Conservation (phyloP, 2,329 filamentous ascomycete species). For the Verticillium zaregamsianum region DNA sequence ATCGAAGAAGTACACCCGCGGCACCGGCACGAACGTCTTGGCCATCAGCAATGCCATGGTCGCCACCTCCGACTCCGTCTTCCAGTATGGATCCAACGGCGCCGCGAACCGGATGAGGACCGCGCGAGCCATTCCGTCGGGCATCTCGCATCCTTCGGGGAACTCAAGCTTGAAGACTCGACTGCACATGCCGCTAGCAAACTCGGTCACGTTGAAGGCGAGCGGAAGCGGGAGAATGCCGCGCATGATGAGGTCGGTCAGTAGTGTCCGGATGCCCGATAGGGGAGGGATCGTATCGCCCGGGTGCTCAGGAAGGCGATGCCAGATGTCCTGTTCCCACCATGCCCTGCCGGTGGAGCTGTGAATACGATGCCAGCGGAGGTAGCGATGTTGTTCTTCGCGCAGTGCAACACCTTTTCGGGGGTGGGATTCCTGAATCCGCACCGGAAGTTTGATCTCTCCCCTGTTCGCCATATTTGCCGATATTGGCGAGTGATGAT, state of each 20-base stretch:
- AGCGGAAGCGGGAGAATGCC: background rate
- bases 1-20: conserved; percentile 8
- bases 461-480: background rate
- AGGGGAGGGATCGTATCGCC: background rate
- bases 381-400: background rate
- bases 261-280: background rate
- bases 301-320: background rate
- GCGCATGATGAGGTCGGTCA: background rate
- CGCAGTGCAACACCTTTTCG: background rate
- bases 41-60: conserved; percentile 6
- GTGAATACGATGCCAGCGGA: background rate
- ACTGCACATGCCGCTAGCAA: background rate
- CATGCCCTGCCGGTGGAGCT: background rate
- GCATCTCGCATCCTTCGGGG: background rate
- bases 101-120: conserved; percentile 6
- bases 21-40: conserved; percentile 2
- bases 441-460: background rate
- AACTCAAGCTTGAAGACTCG: background rate
- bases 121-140: background rate
- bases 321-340: background rate
- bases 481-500: background rate
- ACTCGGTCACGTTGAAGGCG: background rate
- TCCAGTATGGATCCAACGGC: conserved; percentile 8
- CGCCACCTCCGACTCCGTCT: conserved; percentile 12
- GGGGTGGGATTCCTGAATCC: background rate